phyloP scores from a whole-genome alignment of 1,284 basidiomycete species.

The Boletus holoroseus region DNA sequence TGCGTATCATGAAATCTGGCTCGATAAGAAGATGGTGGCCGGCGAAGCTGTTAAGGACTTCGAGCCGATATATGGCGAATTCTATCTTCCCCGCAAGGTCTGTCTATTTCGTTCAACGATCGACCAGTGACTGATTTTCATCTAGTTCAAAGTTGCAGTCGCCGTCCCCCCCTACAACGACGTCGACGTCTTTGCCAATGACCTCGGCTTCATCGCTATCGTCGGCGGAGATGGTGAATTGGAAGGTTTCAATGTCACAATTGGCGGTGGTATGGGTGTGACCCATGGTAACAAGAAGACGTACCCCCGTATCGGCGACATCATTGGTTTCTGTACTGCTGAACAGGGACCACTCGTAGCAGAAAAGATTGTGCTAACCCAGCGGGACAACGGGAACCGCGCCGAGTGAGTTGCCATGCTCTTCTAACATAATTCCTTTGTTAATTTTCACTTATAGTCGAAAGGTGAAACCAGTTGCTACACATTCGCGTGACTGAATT shows the following conservation, averaged over 20 bases:
- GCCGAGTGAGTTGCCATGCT: conserved; percentile 56
- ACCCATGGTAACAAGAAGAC: conserved; percentile 99
- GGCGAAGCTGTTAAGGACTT: conserved; percentile 90
- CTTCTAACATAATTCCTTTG: neutral
- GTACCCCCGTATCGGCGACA: conserved; percentile 84
- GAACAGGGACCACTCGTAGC: conserved; percentile 86
- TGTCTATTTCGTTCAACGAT: conserved; percentile 1
- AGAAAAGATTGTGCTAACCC: conserved; percentile 90
- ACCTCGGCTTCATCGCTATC: conserved; percentile 93
- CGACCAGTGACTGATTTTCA: conserved; percentile 10
- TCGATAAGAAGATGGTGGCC: conserved; percentile 92
- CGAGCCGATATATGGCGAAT: conserved; percentile 95
- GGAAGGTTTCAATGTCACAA: conserved; percentile 84
- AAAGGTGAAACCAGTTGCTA: conserved; percentile 35
- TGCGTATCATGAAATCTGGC: conserved; percentile 99
- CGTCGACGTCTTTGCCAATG: conserved; percentile 94
- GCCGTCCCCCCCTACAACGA: conserved; percentile 97
- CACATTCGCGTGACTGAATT: neutral
- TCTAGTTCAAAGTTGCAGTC: conserved; percentile 94
- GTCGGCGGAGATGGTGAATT: conserved; percentile 68
- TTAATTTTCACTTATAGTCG: conserved; percentile 36
- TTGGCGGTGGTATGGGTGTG: conserved; percentile 98
- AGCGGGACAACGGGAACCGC: conserved; percentile 95
- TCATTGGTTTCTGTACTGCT: conserved; percentile 89
- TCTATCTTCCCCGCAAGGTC: conserved; percentile 93